Base-by-base conservation (phyloP, 352 stramenopile genomes). In the Phytophthora palmivora region DNA sequence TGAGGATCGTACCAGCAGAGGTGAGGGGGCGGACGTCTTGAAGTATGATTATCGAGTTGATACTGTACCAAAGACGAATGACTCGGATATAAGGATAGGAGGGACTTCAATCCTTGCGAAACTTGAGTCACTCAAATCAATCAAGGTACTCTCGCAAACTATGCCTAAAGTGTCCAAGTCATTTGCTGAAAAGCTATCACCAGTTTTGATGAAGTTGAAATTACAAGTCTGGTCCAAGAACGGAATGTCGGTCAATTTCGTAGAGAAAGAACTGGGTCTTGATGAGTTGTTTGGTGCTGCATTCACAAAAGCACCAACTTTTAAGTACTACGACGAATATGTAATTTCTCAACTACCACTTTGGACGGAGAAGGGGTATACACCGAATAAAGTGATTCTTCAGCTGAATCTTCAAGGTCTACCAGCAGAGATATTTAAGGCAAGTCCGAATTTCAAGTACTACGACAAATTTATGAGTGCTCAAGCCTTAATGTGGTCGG, bases 241-340 rank as follows among this genome's bases (percentile, higher is more conserved):
- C 12, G 46, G 28, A 3, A 58, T 52, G 19, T 47, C 57, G 8
- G 18, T 65, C 4, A 8, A 30, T 11, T 65, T 58, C 21, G 38
- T 65, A 5, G 36, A 47, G 30, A 36, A 58, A 2, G 36, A 58
- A 18, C 28, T 65, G 19, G 32, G 39, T 26, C 2, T 65, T 19
- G 33, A 44, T 15, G 14, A 43, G 1, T 41, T 58, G 32, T 2
- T 7, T 14, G 21, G 18, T 3, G 30, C 8, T 15, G 21, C 21
- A 6, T 28, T 58, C 21, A 41, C 12, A 14, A 0, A 10, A 5
- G 30, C 47, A 3, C 16, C 19, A 10, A 48, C 41, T 4, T 58
- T 33, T 21, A 51, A 58, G 30, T 55, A 53, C 47, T 65, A 65
- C 22, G 57, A 65, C 47, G 57, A 65, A 21, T 65, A 21, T 12